Evolutionary conservation across 257 asterid genomes (phyloP).

Genomic region (Rubia yunnanensis): DNA sequence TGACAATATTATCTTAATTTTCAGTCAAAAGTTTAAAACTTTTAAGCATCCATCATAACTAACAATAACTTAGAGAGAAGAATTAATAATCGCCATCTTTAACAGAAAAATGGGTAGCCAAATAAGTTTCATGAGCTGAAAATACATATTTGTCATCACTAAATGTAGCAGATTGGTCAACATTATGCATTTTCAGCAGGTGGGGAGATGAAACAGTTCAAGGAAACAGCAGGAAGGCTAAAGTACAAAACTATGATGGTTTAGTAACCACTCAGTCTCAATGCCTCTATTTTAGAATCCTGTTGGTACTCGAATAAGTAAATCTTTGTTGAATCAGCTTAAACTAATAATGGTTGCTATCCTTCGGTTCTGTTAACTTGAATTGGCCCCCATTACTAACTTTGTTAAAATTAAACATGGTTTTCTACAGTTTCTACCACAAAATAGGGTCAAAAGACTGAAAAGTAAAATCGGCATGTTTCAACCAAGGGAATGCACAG

Average conservation of each 20-base stretch:
- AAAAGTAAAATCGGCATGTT: not conserved
- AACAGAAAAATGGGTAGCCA: too few relatives aligned
- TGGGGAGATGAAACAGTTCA: not conserved
- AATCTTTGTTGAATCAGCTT: not conserved
- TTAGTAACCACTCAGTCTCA: not conserved
- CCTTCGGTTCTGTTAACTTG: not conserved
- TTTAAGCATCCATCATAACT: not conserved
- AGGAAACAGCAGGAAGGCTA: not conserved
- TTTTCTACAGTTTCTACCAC: not conserved
- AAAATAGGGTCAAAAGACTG: not conserved
- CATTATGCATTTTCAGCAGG: not conserved
- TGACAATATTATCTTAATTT: not conserved
- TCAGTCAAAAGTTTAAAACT: not conserved
- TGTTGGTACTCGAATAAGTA: too few relatives aligned
- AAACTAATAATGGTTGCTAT: not conserved
- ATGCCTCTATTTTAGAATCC: not conserved
- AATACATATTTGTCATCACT: too few relatives aligned
- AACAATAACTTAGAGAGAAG: not conserved
- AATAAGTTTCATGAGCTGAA: too few relatives aligned
- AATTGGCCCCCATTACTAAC: not conserved
- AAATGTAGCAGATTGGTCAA: not conserved
- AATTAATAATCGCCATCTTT: too few relatives aligned
- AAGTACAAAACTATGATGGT: not conserved
- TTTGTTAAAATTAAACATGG: not conserved
- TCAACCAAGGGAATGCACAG: not conserved